Evolutionary conservation across 768 basidiomycete species (phyloP).

Genomic region (Tylopilus rubrobrunneus): DNA sequence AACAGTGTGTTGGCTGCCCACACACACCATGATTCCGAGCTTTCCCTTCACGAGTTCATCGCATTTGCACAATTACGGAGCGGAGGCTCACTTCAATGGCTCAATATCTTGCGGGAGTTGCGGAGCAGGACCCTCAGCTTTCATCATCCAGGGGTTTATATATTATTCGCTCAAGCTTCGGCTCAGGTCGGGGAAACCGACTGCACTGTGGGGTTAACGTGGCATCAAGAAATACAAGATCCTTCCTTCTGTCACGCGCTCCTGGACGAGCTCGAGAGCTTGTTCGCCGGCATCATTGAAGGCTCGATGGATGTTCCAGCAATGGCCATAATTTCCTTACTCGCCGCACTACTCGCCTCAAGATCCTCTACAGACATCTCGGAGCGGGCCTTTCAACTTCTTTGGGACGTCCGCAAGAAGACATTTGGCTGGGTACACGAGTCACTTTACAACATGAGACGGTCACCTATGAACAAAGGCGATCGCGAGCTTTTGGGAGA

Average conservation of each 20-base stretch:
- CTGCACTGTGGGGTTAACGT: too few relatives aligned
- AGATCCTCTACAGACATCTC: background rate
- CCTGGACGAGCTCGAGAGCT: slow-evolving; percentile 32
- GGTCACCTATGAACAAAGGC: too few relatives aligned
- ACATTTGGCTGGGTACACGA: slow-evolving; percentile 36
- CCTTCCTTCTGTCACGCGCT: slow-evolving; percentile 24
- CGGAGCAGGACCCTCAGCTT: slow-evolving; percentile 37
- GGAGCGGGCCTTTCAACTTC: slow-evolving; percentile 13
- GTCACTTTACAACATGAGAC: too few relatives aligned
- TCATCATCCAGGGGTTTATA: slow-evolving; percentile 36
- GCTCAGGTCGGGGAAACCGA: too few relatives aligned
- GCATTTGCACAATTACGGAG: slow-evolving; percentile 44
- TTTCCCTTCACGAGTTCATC: slow-evolving; percentile 44
- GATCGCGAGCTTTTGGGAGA: too few relatives aligned
- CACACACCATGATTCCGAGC: slow-evolving; percentile 33
- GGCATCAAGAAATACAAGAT: slow-evolving; percentile 38
- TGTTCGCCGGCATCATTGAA: slow-evolving; percentile 32
- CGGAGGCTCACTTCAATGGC: slow-evolving; percentile 24
- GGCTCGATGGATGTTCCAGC: slow-evolving; percentile 40
- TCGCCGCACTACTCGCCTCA: slow-evolving; percentile 21
- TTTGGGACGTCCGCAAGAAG: slow-evolving; percentile 31
- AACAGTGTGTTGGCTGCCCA: slow-evolving; percentile 44
- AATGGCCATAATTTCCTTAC: slow-evolving; percentile 31
- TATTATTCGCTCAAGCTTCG: slow-evolving; percentile 40
- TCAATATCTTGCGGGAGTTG: slow-evolving; percentile 42